Conservation (phyloP, 441 rosid species). For the Croton setiger region DNA sequence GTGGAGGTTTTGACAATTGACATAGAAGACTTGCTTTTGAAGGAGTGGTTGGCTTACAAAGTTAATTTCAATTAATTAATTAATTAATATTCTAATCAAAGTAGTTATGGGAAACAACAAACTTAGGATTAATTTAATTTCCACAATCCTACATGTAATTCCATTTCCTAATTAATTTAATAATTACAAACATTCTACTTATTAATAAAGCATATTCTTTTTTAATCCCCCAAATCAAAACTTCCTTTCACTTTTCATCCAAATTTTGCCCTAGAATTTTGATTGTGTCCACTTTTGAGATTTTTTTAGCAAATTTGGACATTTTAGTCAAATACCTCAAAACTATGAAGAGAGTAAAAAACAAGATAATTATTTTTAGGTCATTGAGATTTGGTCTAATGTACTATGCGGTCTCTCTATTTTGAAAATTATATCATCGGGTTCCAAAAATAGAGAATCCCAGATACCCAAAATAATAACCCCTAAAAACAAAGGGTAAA, state of each 20-base stretch:
- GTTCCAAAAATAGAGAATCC: no score
- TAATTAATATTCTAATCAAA: constrained; percentile 20
- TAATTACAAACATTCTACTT: not conserved
- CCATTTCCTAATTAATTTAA: constrained; percentile 32
- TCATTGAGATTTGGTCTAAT: no score
- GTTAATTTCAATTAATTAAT: constrained; percentile 11
- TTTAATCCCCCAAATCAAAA: constrained; percentile 23
- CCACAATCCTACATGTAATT: constrained; percentile 50
- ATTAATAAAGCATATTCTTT: not conserved
- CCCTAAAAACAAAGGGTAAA: no score
- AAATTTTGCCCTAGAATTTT: not conserved
- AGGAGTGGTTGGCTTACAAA: constrained; percentile 49
- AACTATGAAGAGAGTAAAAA: no score
- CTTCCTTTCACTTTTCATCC: constrained; percentile 1
- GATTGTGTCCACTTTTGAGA: no score
- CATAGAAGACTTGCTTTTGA: constrained; percentile 31
- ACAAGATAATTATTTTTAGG: no score
- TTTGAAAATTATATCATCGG: no score
- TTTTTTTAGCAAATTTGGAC: no score
- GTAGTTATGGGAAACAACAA: constrained; percentile 30
- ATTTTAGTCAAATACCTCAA: no score
- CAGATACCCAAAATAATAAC: no score
- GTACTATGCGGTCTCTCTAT: no score
- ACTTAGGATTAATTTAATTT: not conserved
- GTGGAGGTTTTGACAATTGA: constrained; percentile 58